phyloP scores from a whole-genome alignment of 768 basidiomycete species.

The Lanmaoa pseudosensibilis region DNA sequence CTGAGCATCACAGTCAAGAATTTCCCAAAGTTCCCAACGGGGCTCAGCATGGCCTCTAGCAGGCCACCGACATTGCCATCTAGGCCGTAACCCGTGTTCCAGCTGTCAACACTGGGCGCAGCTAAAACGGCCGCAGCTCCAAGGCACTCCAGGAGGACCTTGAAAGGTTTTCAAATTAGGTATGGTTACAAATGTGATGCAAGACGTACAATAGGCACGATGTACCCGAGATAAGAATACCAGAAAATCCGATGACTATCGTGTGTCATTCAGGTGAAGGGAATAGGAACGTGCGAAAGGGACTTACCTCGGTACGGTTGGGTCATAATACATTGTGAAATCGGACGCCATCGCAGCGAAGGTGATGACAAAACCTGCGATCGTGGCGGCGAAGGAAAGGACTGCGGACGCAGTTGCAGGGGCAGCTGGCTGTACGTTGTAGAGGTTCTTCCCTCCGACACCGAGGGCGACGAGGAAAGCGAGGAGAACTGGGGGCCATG shows the following conservation, averaged over 20 bases:
- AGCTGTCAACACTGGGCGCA: conserved; percentile 52
- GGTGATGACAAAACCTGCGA: conserved; percentile 73
- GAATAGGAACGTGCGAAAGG: not conserved
- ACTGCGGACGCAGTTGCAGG: conserved; percentile 57
- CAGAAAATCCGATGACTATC: conserved; percentile 58
- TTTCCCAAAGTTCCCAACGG: conserved; percentile 65
- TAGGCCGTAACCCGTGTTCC: conserved; percentile 52
- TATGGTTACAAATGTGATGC: conserved; percentile 4
- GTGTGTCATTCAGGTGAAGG: conserved; percentile 8
- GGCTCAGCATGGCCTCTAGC: conserved; percentile 58
- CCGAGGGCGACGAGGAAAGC: conserved; percentile 71
- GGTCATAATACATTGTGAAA: conserved; percentile 69
- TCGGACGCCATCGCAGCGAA: conserved; percentile 65
- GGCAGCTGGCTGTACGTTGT: conserved; percentile 41
- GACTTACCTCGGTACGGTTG: conserved; percentile 55
- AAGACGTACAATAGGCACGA: conserved; percentile 55
- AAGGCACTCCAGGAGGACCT: conserved; percentile 50
- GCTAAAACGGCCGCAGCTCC: conserved; percentile 69
- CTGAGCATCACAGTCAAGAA: conserved; percentile 71
- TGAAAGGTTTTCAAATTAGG: not conserved
- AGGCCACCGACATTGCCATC: conserved; percentile 65
- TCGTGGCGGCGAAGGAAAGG: conserved; percentile 64
- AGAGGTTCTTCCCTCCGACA: conserved; percentile 70
- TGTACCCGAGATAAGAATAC: conserved; percentile 65
- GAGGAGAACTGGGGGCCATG: conserved; percentile 79